These are phyloP conservation scores for Saksenaea vasiformis DNA, from an alignment of 371 early-diverging fungal genomes.

Conservation along the genomic window DNA sequence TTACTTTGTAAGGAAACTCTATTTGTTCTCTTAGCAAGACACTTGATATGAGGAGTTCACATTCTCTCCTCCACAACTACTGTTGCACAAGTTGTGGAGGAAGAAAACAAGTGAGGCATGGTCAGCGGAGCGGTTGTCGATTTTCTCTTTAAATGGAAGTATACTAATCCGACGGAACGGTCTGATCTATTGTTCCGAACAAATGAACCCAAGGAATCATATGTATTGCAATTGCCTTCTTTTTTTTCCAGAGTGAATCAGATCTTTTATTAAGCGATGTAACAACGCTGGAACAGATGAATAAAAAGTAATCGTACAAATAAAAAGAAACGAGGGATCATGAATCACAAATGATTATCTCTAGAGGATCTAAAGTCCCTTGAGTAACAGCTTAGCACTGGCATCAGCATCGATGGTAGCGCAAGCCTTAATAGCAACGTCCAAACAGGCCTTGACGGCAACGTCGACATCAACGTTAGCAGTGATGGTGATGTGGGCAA, in stretches of 20 bases:
- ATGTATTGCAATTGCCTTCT: not conserved
- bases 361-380: not conserved
- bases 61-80: not conserved
- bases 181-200: not conserved
- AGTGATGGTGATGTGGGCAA: slow-evolving; percentile 4
- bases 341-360: not conserved
- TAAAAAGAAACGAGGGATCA: not conserved
- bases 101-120: not conserved
- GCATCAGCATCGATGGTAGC: slow-evolving; percentile 4
- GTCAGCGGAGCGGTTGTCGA: not conserved
- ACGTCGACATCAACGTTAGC: slow-evolving; percentile 10
- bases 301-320: not conserved
- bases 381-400: slow-evolving; percentile 4
- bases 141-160: not conserved
- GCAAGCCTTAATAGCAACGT: slow-evolving; percentile 9
- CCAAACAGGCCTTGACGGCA: slow-evolving; percentile 15
- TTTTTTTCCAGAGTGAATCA: not conserved
- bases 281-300: not conserved
- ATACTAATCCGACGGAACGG: not conserved
- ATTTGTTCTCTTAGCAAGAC: not conserved
- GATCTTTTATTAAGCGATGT: not conserved
- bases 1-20: not conserved
- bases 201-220: not conserved
- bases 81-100: not conserved
- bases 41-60: not conserved